Percentiles rank a stretch among this genome's conserved stretches.
These are phyloP conservation scores for Martiniozyma abietophila DNA, from an alignment of 805 yeast genomes.

Conservation along the genomic window DNA sequence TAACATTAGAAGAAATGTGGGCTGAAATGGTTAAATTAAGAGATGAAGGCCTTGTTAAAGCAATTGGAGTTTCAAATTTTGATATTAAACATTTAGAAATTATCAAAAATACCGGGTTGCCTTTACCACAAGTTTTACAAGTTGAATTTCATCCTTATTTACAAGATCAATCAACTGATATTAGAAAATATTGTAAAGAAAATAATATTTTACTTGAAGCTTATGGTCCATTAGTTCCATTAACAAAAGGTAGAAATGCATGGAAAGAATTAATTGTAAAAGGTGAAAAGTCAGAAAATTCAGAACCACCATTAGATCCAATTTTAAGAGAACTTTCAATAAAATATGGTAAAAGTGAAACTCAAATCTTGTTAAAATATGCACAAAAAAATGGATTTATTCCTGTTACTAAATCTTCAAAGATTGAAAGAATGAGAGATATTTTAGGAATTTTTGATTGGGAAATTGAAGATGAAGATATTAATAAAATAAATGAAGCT, in stretches of 20 bases:
- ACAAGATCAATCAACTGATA: slow-evolving; percentile 50
- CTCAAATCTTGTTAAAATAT: slow-evolving; percentile 39
- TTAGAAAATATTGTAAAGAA: slow-evolving; percentile 28
- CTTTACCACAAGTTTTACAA: slow-evolving; percentile 51
- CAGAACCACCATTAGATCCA: slow-evolving; percentile 23
- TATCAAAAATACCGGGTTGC: slow-evolving; percentile 29
- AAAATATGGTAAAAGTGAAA: slow-evolving; percentile 30
- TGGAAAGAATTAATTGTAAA: slow-evolving; percentile 2
- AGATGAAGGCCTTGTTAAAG: slow-evolving; percentile 42
- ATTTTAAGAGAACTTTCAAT: slow-evolving; percentile 24
- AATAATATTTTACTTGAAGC: slow-evolving; percentile 34
- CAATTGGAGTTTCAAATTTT: slow-evolving; percentile 46
- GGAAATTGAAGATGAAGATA: slow-evolving; percentile 24
- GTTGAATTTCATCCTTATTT: slow-evolving; percentile 58
- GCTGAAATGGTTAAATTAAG: slow-evolving; percentile 36
- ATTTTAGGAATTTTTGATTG: slow-evolving; percentile 29
- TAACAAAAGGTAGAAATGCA: slow-evolving; percentile 25
- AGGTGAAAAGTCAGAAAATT: slow-evolving; percentile 3
- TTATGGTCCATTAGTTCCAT: slow-evolving; percentile 37
- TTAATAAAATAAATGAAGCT: slow-evolving; percentile 17
- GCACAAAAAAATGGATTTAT: slow-evolving; percentile 32
- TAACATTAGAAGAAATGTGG: slow-evolving; percentile 38
- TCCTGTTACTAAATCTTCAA: slow-evolving; percentile 38
- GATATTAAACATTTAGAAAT: slow-evolving; percentile 35
- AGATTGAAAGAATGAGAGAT: slow-evolving; percentile 31